Conservation (phyloP, 352 stramenopile species). For the Aphanomyces stellatus region DNA sequence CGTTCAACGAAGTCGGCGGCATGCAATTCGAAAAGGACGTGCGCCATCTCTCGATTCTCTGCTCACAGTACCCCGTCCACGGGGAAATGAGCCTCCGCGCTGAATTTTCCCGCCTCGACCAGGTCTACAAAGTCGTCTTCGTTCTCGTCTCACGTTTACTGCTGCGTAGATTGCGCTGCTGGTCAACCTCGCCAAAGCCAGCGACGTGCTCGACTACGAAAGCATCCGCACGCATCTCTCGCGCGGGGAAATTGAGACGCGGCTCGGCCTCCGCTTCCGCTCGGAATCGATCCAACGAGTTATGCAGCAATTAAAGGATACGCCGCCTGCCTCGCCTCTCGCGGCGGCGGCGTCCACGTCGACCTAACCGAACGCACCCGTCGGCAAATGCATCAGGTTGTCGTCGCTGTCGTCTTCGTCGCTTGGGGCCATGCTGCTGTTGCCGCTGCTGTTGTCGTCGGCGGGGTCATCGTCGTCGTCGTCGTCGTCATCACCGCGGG, state of each 20-base stretch:
- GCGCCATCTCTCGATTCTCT: conserved; percentile 44
- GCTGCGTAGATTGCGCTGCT: conserved; percentile 38
- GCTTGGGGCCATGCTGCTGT: conserved; percentile 25
- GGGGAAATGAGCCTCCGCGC: conserved; percentile 43
- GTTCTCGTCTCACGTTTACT: neutral
- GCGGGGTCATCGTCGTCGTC: conserved; percentile 17
- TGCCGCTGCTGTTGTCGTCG: conserved; percentile 27
- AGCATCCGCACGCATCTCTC: conserved; percentile 42
- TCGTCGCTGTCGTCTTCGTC: conserved; percentile 54
- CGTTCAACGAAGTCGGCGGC: conserved; percentile 70
- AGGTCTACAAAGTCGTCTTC: conserved; percentile 26
- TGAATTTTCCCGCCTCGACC: conserved; percentile 66
- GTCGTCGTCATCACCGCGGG: conserved; percentile 22
- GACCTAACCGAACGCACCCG: conserved; percentile 44
- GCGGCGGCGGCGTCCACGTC: too few species aligned
- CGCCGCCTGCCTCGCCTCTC: too few species aligned
- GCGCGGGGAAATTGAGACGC: conserved; percentile 36
- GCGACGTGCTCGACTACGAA: conserved; percentile 60
- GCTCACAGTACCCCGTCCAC: conserved; percentile 38
- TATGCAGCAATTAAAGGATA: conserved; percentile 22
- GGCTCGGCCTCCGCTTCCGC: conserved; percentile 64
- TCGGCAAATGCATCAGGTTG: conserved; percentile 49
- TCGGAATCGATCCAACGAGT: conserved; percentile 35
- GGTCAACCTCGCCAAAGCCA: conserved; percentile 68
- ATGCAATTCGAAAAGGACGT: conserved; percentile 72